Conservation (phyloP, 345 rosid genomes). For the Gossypium sturtianum region DNA sequence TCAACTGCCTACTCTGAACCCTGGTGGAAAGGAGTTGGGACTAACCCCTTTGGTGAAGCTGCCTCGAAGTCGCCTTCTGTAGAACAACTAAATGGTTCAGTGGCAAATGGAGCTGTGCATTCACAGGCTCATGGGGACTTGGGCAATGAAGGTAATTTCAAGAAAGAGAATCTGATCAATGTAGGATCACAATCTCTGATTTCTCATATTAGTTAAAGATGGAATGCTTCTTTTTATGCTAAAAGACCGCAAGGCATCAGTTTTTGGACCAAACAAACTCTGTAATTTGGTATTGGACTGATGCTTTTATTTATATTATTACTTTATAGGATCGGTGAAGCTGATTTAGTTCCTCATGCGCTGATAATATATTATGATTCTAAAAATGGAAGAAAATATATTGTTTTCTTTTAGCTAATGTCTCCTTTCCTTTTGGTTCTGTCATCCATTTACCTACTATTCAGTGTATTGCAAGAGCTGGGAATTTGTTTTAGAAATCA, state of each 20-base stretch:
- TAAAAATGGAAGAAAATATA: not conserved
- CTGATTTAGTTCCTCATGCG: not conserved
- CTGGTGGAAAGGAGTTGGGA: conserved; percentile 48
- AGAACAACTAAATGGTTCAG: conserved; percentile 25
- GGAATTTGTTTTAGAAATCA: not conserved
- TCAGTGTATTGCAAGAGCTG: not conserved
- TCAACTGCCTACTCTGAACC: conserved; percentile 35
- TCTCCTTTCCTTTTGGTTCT: not conserved
- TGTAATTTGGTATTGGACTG: not conserved
- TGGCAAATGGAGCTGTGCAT: conserved; percentile 17
- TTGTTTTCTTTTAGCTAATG: not conserved
- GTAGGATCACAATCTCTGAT: conserved; percentile 14
- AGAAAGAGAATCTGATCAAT: conserved; percentile 9
- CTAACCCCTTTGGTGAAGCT: conserved; percentile 23
- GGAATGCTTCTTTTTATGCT: not conserved
- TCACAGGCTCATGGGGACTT: conserved; percentile 22
- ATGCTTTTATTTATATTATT: not conserved
- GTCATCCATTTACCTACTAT: not conserved
- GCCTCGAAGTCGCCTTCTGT: conserved; percentile 22
- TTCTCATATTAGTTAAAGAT: conserved; percentile 4
- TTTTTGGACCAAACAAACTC: not conserved
- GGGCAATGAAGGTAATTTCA: conserved; percentile 20
- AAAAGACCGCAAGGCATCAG: not conserved
- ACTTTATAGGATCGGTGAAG: not conserved
- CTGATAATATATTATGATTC: not conserved